A percentile compares a stretch with the other conserved stretches of the same genome.
These are phyloP conservation scores for Fraxinus xanthoxyloides DNA, from an alignment of 305 asterid genomes.

Conservation along the genomic window DNA sequence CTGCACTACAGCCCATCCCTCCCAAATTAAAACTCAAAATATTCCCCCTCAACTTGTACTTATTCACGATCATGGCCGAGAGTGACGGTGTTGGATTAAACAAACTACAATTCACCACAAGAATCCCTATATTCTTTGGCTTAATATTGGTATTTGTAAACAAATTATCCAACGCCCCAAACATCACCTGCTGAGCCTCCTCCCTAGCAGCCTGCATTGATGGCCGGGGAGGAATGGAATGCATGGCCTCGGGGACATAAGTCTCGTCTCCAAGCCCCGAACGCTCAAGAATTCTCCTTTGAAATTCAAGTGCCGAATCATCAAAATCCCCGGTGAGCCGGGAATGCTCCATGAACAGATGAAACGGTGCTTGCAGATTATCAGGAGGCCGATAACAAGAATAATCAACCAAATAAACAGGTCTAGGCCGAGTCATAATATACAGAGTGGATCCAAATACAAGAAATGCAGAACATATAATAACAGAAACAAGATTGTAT, in stretches of 20 bases:
- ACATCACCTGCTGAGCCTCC: slow-evolving; percentile 85
- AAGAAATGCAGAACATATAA: slow-evolving; percentile 60
- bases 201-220: slow-evolving; percentile 84
- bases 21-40: slow-evolving; percentile 71
- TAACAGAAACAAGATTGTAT: slow-evolving; percentile 67
- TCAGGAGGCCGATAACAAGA: slow-evolving; percentile 69
- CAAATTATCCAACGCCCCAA: slow-evolving; percentile 61
- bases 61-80: slow-evolving; percentile 80
- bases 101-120: slow-evolving; percentile 77
- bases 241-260: slow-evolving; percentile 85
- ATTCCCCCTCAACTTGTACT: slow-evolving; percentile 80
- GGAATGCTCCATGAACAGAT: slow-evolving; percentile 61
- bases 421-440: slow-evolving; percentile 71
- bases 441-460: slow-evolving; percentile 80
- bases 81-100: slow-evolving; percentile 79
- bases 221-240: slow-evolving; percentile 65
- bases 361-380: slow-evolving; percentile 43
- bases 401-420: slow-evolving; percentile 73
- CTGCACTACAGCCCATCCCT: slow-evolving; percentile 95
- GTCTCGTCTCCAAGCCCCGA: slow-evolving; percentile 87
- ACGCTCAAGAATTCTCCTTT: slow-evolving; percentile 69
- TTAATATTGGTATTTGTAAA: slow-evolving; percentile 56
- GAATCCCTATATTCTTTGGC: slow-evolving; percentile 69
- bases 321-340: slow-evolving; percentile 64
- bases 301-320: slow-evolving; percentile 75